A percentile compares a stretch with the other conserved stretches of the same genome.
phyloP scores from a whole-genome alignment of 495 filamentous ascomycete species.

The Penicillium ochrochloron region DNA sequence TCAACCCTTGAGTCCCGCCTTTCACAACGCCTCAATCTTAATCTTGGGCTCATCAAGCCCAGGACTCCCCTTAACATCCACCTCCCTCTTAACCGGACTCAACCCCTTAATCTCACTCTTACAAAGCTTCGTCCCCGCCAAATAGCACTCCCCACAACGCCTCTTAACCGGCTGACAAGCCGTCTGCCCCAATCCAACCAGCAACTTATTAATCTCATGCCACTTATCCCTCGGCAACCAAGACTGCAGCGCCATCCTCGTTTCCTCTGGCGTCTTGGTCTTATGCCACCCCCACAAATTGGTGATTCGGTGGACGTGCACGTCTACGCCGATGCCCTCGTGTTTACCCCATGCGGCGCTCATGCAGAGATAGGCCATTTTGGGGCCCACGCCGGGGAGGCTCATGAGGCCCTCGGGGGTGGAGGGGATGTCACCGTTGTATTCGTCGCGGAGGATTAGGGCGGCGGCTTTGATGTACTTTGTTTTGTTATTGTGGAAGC shows the following conservation, averaged over 20 bases:
- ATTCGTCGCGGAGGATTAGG: constrained; percentile 69
- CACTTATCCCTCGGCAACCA: constrained; percentile 89
- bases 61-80: constrained; percentile 49
- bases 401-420: constrained; percentile 77
- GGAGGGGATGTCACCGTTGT: constrained; percentile 78
- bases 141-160: constrained; percentile 79
- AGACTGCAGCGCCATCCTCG: constrained; percentile 71
- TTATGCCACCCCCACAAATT: constrained; percentile 96
- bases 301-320: constrained; percentile 83
- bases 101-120: constrained; percentile 61
- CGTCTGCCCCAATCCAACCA: constrained; percentile 90
- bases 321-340: constrained; percentile 69
- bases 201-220: constrained; percentile 92
- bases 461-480: constrained; percentile 84
- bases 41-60: constrained; percentile 41
- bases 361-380: constrained; percentile 96
- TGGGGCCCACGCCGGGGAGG: constrained; percentile 92
- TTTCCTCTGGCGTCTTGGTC: constrained; percentile 85
- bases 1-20: neutral
- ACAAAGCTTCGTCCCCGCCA: constrained; percentile 76
- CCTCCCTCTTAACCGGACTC: constrained; percentile 52
- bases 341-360: constrained; percentile 66
- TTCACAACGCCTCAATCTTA: constrained; percentile 34
- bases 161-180: constrained; percentile 82
- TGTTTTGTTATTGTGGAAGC: constrained; percentile 97